These are phyloP conservation scores for Bolboschoenoplectus hybrid DNA, from an alignment of 202 grass and related monocot species.

Conservation along the genomic window DNA sequence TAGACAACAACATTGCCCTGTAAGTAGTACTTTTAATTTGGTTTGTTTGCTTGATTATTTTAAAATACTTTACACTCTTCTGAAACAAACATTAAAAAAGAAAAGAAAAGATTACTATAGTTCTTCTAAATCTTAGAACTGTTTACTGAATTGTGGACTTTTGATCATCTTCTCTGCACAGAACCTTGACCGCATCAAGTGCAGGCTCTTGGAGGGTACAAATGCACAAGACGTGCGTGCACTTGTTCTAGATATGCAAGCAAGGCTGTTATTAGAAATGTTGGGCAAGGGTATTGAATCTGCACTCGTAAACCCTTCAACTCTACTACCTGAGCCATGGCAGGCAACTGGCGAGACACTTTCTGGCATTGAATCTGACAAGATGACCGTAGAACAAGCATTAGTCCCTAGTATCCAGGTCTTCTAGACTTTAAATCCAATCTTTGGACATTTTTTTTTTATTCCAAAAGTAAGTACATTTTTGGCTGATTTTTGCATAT, in stretches of 20 bases:
- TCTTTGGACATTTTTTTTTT: slow-evolving; percentile 37
- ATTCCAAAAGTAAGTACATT: slow-evolving; percentile 6
- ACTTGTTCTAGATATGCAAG: slow-evolving; percentile 99
- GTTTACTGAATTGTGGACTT: slow-evolving; percentile 17
- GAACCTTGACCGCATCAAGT: slow-evolving; percentile 99
- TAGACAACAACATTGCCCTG: slow-evolving; percentile 92
- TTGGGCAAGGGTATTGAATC: slow-evolving; percentile 97
- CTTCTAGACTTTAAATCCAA: slow-evolving; percentile 9
- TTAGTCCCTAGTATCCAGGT: slow-evolving; percentile 88
- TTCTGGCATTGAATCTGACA: slow-evolving; percentile 88
- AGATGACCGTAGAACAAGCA: slow-evolving; percentile 86
- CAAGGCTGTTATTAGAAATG: slow-evolving; percentile 97
- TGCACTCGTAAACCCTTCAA: slow-evolving; percentile 92
- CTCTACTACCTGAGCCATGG: slow-evolving; percentile 90
- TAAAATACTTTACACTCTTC: slow-evolving; percentile 25
- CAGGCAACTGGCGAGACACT: slow-evolving; percentile 79
- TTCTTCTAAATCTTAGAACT: not conserved
- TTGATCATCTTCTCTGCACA: slow-evolving; percentile 36
- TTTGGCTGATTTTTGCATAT: slow-evolving; percentile 40
- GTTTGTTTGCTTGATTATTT: slow-evolving; percentile 12
- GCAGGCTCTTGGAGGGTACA: slow-evolving; percentile 95
- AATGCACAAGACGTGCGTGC: slow-evolving; percentile 99
- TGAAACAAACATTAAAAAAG: not conserved
- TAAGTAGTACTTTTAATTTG: slow-evolving; percentile 47
- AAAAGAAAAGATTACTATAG: not conserved